Evolutionary conservation across 768 basidiomycete species (phyloP), one percentile per base, ranked within the genome.

Genomic region (Xerocomellus amylosporus): DNA sequence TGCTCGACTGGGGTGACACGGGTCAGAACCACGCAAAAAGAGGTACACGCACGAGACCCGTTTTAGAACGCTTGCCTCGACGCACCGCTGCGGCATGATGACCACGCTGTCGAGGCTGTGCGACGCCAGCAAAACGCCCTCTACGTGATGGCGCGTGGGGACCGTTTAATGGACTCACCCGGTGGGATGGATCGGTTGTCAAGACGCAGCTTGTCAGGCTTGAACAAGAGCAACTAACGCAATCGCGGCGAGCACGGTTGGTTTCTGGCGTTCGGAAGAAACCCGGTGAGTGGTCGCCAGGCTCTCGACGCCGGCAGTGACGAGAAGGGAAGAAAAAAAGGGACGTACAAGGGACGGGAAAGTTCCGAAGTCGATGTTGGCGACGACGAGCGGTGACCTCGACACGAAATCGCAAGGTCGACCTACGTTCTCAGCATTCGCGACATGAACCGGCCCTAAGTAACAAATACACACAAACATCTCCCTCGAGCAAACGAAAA

Each of bases 391-490:
- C 60, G 48, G 44, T 64, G 63, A 54, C 67, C 58, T 58, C 58
- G 36, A 64, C 62, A 61, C 62, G 62, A 63, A 61, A 66, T 64
- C 64, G 61, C 60, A 62, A 50, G 46, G 51, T 46, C 45, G 52
- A 54, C 62, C 46, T 46, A 48, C 48, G 43, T 50, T 61, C 55
- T 56, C 56, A 61, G 56, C 61, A 43, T 52, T 50, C 62, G 53
- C 61, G 64, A 59, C 64, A 54, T 52, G 46, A 59, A 66, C 69
- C 69, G 64, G 69, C 69, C 69, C 69, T 71, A 71, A 72, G 61
- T 12, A 69, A 17, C 62, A 71, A 71, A 72, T 56, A 71, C 37
- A 14, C n/a, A 12, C 69, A 71, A 71, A 71, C 2, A 59, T 3
- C 19, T 44, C 20, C 12, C 33, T 13, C 4, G 1, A 7, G 9